phyloP scores from a whole-genome alignment of 2,329 filamentous ascomycete genomes.

The Nemania diffusa region DNA sequence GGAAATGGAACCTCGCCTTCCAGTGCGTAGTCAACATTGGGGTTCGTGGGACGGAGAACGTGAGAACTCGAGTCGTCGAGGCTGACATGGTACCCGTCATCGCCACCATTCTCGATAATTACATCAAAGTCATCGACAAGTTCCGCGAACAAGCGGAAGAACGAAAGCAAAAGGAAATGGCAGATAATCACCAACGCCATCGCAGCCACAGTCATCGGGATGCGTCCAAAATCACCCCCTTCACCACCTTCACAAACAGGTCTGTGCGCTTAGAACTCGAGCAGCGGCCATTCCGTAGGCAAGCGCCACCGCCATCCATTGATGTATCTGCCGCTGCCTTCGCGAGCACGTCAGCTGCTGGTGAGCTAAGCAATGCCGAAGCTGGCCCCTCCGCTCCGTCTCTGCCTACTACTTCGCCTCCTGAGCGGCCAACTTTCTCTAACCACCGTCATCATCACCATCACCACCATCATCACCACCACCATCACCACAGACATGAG shows the following conservation, averaged over 20 bases:
- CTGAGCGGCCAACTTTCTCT: conserved; percentile 74
- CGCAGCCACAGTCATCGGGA: conserved; percentile 61
- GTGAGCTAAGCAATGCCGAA: conserved; percentile 59
- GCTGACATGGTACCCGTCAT: conserved; percentile 99
- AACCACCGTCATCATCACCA: conserved; percentile 61
- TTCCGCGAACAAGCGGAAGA: conserved; percentile 88
- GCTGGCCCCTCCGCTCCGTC: conserved; percentile 69
- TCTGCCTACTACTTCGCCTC: conserved; percentile 75
- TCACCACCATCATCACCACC: conserved; percentile 58
- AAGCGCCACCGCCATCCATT: conserved; percentile 85
- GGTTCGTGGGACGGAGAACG: conserved; percentile 91
- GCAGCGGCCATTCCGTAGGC: conserved; percentile 74
- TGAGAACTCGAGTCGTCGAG: conserved; percentile 94
- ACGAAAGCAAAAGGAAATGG: conserved; percentile 75
- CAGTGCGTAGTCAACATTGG: conserved; percentile 99
- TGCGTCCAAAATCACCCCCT: conserved; percentile 60
- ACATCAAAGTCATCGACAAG: conserved; percentile 95
- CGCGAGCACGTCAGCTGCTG: conserved; percentile 56
- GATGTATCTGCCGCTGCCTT: conserved; percentile 73
- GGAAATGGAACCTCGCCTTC: conserved; percentile 99
- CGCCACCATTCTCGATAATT: conserved; percentile 97
- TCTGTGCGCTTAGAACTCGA: conserved; percentile 65
- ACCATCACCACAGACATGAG: conserved; percentile 61
- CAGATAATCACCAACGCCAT: conserved; percentile 63
- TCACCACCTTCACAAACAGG: conserved; percentile 67